These are phyloP conservation scores for Suillus discolor DNA, from an alignment of 768 basidiomycete species.

Conservation along the genomic window DNA sequence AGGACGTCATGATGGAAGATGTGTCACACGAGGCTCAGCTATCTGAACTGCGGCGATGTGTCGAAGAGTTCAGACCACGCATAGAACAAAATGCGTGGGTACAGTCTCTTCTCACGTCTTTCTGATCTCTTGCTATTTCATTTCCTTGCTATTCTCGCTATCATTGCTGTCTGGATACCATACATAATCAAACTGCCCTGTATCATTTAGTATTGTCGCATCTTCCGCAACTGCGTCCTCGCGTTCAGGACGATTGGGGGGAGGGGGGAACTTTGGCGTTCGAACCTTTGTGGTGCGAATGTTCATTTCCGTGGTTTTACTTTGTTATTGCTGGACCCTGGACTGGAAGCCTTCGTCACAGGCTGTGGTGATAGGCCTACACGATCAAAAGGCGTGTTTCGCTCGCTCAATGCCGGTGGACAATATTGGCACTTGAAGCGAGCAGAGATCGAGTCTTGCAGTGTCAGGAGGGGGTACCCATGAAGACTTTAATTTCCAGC, in stretches of 20 bases:
- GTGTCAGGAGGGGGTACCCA: too few species aligned
- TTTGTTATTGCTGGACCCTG: too few species aligned
- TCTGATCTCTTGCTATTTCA: constrained; percentile 26
- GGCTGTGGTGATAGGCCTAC: too few species aligned
- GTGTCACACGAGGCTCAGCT: constrained; percentile 39
- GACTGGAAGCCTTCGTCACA: too few species aligned
- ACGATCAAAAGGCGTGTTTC: too few species aligned
- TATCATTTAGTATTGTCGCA: neutral
- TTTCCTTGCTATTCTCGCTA: neutral
- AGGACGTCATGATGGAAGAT: constrained; percentile 56
- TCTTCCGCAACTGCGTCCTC: neutral
- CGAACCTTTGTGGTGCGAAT: neutral
- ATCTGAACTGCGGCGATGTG: constrained; percentile 55
- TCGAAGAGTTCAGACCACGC: constrained; percentile 64
- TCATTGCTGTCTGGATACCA: constrained; percentile 1
- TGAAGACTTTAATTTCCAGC: too few species aligned
- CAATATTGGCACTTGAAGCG: too few species aligned
- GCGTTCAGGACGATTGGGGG: neutral
- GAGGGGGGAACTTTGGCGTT: neutral
- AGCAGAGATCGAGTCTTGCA: too few species aligned
- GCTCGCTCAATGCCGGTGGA: too few species aligned
- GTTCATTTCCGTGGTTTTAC: too few species aligned
- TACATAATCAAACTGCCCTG: constrained; percentile 9
- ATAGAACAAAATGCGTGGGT: constrained; percentile 85
- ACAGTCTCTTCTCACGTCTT: constrained; percentile 52